Conservation (phyloP, 306 rosid species). For the Quercus engelmannii region DNA sequence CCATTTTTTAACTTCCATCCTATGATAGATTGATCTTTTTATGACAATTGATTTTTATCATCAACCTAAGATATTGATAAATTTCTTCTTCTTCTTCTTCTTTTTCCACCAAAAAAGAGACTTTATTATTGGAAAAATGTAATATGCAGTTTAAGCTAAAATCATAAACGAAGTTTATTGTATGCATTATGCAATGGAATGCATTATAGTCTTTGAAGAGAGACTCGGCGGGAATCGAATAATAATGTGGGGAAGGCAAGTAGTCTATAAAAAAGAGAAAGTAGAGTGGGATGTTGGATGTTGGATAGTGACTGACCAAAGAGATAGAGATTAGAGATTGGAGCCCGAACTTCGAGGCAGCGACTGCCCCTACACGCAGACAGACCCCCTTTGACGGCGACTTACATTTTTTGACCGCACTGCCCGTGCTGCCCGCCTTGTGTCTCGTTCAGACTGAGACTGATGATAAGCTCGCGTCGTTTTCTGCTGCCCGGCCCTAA, state of each 20-base stretch:
- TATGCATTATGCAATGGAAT: background rate
- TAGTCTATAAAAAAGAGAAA: background rate
- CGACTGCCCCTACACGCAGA: constrained; percentile 18
- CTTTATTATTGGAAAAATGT: too few relatives aligned
- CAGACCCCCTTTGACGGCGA: constrained; percentile 34
- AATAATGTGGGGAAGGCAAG: background rate
- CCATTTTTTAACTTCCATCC: too few relatives aligned
- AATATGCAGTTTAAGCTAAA: too few relatives aligned
- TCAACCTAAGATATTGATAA: too few relatives aligned
- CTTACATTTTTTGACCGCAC: constrained; percentile 35
- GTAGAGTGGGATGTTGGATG: background rate
- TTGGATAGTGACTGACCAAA: constrained; percentile 16
- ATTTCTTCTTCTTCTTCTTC: too few relatives aligned
- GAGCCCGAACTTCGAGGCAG: constrained; percentile 47
- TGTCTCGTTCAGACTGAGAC: background rate
- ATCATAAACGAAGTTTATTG: too few relatives aligned
- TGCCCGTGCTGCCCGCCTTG: constrained; percentile 45
- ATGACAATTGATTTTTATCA: too few relatives aligned
- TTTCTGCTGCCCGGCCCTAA: constrained; percentile 38
- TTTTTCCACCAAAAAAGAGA: too few relatives aligned
- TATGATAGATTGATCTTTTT: too few relatives aligned
- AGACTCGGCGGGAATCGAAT: constrained; percentile 26
- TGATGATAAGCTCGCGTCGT: constrained; percentile 41
- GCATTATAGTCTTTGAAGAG: background rate
- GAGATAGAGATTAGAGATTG: background rate